Base-by-base conservation (phyloP, 148 eudicot species). In the Euryodendron excelsum region DNA sequence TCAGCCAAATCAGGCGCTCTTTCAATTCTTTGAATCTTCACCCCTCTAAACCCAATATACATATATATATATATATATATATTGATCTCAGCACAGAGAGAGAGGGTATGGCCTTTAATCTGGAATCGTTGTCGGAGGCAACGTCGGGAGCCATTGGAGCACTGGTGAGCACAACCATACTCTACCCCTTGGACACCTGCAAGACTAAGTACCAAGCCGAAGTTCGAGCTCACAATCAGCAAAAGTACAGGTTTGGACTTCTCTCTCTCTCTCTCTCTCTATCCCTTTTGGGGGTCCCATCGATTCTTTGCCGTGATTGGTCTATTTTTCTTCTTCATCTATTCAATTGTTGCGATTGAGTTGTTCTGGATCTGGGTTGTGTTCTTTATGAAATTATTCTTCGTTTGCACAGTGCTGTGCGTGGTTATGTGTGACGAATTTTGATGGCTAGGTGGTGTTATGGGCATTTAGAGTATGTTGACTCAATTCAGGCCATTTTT, bases 141-240 rank as follows among this genome's bases (percentile, higher is more conserved):
- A 88, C 97, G 1, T 85, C 99, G 5, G 99, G 99, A 21, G 99
- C 99, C 59, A 63, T 95, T 13, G 99, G 99, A 66, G 86, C 99
- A 33, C 83, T 95, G 31, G 94, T 91, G 41, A 95, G 99, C 82
- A 95, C 97, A 64, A 90, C 94, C 31, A 65, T 93, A 0, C 82
- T 95, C 69, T 95, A 95, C 82, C 99, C 99, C 0, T 81, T 95
- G 20, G 99, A 95, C 36, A 95, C 99, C 53, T 95, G 99, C 84
- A 95, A 95, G 78, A 90, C 96, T 41, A 93, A 91, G 83, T 95
- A 87, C 79, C 99, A 95, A 80, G 99, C 99, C 62, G 97, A 95
- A 79, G 82, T 91, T 67, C 87, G 86, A 61, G 80, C 89, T 55
- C 92, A 82, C 6, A 82, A 82, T 80, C 93, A 78, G 30, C 87